Conservation (phyloP, 2,329 filamentous ascomycete genomes). For the Cyclaneusma minus region DNA sequence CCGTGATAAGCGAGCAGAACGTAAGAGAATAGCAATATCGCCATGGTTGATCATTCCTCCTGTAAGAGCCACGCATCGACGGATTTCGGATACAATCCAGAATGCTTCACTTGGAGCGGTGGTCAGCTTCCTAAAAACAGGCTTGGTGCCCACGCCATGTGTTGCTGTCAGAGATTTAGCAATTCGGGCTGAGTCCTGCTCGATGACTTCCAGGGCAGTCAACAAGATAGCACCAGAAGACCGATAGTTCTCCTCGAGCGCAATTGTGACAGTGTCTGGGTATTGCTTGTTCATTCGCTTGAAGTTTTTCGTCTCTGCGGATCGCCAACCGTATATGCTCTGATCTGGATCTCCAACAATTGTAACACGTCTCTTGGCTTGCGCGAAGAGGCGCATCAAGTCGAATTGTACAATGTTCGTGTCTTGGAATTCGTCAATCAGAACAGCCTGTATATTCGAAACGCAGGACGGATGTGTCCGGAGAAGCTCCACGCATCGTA, state of each 20-base stretch:
- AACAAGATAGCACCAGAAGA: conserved; percentile 75
- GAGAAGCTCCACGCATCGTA: conserved; percentile 70
- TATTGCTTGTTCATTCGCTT: conserved; percentile 63
- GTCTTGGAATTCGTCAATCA: conserved; percentile 97
- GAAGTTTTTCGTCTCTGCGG: conserved; percentile 82
- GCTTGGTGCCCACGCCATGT: conserved; percentile 63
- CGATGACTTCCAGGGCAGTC: conserved; percentile 70
- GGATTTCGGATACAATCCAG: conserved; percentile 81
- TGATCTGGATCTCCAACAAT: conserved; percentile 95
- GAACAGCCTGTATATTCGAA: conserved; percentile 73
- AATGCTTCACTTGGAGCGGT: conserved; percentile 59
- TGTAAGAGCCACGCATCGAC: conserved; percentile 52
- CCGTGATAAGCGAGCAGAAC: conserved; percentile 68
- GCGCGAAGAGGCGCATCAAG: conserved; percentile 76
- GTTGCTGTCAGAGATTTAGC: conserved; percentile 67
- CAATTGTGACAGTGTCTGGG: conserved; percentile 63
- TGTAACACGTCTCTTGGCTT: conserved; percentile 60
- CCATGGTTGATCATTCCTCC: conserved; percentile 57
- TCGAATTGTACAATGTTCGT: conserved; percentile 93
- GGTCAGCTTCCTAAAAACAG: conserved; percentile 63
- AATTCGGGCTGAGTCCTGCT: conserved; percentile 72
- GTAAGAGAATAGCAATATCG: conserved; percentile 77
- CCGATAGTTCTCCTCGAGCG: conserved; percentile 87
- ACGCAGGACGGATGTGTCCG: conserved; percentile 62
- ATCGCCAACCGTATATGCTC: conserved; percentile 93